Conservation (phyloP, 2,329 filamentous ascomycete species). For the Elsinoe arachidis region DNA sequence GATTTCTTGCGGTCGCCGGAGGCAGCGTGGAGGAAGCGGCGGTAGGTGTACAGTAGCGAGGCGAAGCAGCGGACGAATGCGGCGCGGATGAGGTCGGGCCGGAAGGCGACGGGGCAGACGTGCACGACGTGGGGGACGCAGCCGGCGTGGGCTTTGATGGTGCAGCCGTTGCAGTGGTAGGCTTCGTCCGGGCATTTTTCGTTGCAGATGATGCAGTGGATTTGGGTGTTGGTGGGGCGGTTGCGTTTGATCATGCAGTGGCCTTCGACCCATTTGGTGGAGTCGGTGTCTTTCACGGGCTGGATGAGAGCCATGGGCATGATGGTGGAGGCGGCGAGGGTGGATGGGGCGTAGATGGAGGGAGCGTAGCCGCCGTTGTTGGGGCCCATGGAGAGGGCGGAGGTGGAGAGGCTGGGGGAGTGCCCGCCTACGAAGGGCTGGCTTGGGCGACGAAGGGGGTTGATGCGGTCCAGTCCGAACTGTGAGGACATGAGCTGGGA, state of each 20-base stretch:
- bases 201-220: slow-evolving; percentile 64
- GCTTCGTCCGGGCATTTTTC: slow-evolving; percentile 66
- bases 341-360: slow-evolving; percentile 79
- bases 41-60: slow-evolving; percentile 60
- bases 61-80: slow-evolving; percentile 63
- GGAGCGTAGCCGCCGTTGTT: slow-evolving; percentile 58
- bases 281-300: slow-evolving; percentile 69
- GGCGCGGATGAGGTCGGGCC: slow-evolving; percentile 57
- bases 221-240: slow-evolving; percentile 23
- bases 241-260: slow-evolving; percentile 63
- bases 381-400: slow-evolving; percentile 39
- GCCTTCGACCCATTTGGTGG: slow-evolving; percentile 74
- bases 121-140: slow-evolving; percentile 53
- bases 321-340: slow-evolving; percentile 72
- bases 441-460: slow-evolving; percentile 54
- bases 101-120: slow-evolving; percentile 59
- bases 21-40: slow-evolving; percentile 52
- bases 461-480: slow-evolving; percentile 68
- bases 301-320: slow-evolving; percentile 80
- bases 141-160: slow-evolving; percentile 46
- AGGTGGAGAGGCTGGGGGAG: slow-evolving; percentile 57
- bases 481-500: slow-evolving; percentile 23
- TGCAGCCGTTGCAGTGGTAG: slow-evolving; percentile 63
- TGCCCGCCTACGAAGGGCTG: slow-evolving; percentile 59
- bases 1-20: slow-evolving; percentile 53